phyloP scores from a whole-genome alignment of 192 early-diverging fungal genomes.

The Fimicolochytrium jonesii region DNA sequence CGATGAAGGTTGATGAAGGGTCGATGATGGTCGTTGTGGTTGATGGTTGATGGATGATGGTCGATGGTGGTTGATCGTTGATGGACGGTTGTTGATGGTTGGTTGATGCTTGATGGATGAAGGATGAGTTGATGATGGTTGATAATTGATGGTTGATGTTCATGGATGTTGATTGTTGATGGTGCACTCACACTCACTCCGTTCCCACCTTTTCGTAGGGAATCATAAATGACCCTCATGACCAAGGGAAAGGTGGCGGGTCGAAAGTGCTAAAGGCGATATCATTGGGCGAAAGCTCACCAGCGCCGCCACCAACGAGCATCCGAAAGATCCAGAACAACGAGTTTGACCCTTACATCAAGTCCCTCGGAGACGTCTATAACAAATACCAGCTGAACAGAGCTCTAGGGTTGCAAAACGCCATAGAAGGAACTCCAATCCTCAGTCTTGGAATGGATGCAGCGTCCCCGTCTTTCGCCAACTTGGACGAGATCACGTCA shows the following conservation, averaged over 20 bases:
- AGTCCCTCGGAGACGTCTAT: conserved; percentile 66
- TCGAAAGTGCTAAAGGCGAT: conserved; percentile 22
- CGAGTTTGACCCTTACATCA: conserved; percentile 87
- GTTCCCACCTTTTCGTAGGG: conserved; percentile 37
- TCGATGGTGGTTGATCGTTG: too few relatives aligned
- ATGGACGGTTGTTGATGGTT: too few relatives aligned
- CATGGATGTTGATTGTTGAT: too few relatives aligned
- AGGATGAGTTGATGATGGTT: too few relatives aligned
- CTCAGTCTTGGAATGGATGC: conserved; percentile 26
- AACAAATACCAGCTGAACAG: conserved; percentile 75
- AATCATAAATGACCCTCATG: conserved; percentile 67
- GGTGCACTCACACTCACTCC: background rate
- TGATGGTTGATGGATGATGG: too few relatives aligned
- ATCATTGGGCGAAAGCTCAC: conserved; percentile 29
- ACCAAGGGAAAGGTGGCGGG: conserved; percentile 37
- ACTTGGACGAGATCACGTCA: conserved; percentile 17
- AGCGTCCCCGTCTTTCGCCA: conserved; percentile 18
- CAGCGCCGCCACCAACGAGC: conserved; percentile 51
- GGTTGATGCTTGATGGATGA: too few relatives aligned
- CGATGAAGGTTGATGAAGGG: too few relatives aligned
- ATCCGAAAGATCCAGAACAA: conserved; percentile 62
- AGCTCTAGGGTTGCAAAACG: conserved; percentile 43
- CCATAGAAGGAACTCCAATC: conserved; percentile 53
- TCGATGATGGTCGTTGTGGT: too few relatives aligned
- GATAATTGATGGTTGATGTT: too few relatives aligned